Base-by-base conservation (phyloP, 2,329 filamentous ascomycete species). In the Pseudogymnoascus sp. region DNA sequence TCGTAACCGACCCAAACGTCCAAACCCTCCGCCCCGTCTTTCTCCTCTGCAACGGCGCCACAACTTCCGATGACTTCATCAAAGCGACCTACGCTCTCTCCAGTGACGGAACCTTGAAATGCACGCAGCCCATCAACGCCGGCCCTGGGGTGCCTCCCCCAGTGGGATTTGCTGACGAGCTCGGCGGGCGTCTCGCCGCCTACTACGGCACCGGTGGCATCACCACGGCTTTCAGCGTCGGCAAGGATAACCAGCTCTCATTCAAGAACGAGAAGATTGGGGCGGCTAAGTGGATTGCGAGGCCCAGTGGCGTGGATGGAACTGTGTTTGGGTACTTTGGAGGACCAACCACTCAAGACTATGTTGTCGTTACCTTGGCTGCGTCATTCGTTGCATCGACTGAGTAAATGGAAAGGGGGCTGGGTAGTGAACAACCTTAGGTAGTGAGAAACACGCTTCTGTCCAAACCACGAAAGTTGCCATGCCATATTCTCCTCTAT, bases 351-450 rank as follows among this genome's bases (percentile, higher is more conserved):
- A 56, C 49, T 2, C 49, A 18, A 18, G 49, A 56, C n/a, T 56
- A 56, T 16, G 49, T 56, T 34, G 49, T 56, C 9, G 49, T 56
- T 34, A 56, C 49, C 25, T 56, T 56, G 49, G 49, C 49, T 56
- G 49, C 49, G 49, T 56, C 49, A 5, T 9, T 28, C 4, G 5
- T 56, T 18, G 49, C 49, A 5, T 6, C 23, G 7, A 53, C 46
- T 6, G 25, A 31, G 7, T 53, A 53, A 53, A 53, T 16, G n/a
- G 25, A 49, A 53, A n/a, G 7, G n/a, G 21, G 11, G 14, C 2
- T n/a, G 6, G 28, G 18, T 6, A 43, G 43, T 28, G 21, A 49
- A n/a, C 12, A 8, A 25, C 3, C 23, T 16, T 53, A 16, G 3
- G 6, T 49, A 28, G 14, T 49, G 14, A 56, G 5, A 2, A 2